A percentile compares a stretch with the other conserved stretches of the same genome.
Evolutionary conservation across 768 basidiomycete genomes (phyloP).

Genomic region (Mrakia gelida): DNA sequence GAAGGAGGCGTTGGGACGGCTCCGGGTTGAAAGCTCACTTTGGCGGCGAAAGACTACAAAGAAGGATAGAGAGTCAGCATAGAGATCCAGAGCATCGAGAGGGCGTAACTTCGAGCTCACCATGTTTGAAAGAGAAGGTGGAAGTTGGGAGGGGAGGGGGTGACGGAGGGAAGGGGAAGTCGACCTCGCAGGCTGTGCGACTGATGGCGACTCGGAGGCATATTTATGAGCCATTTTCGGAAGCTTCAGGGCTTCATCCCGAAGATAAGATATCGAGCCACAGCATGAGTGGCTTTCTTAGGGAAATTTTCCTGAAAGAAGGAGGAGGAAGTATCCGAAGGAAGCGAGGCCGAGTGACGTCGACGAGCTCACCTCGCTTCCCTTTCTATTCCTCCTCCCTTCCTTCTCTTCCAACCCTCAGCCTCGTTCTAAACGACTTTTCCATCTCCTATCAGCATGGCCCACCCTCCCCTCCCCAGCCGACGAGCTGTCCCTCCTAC

Average conservation of each 20-base stretch:
- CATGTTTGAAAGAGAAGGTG: not conserved
- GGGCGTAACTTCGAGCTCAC: not conserved
- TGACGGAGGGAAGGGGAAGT: not conserved
- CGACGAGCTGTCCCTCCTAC: not conserved
- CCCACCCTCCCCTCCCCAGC: constrained; percentile 1
- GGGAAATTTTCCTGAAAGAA: too few relatives aligned
- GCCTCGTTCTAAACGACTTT: not conserved
- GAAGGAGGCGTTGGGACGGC: not conserved
- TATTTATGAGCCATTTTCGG: not conserved
- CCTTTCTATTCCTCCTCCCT: not conserved
- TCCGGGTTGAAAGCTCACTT: not conserved
- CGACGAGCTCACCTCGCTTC: too few relatives aligned
- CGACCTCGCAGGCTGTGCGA: not conserved
- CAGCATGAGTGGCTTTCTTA: too few relatives aligned
- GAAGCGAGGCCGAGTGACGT: too few relatives aligned
- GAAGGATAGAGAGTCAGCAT: not conserved
- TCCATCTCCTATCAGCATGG: not conserved
- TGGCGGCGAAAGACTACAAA: constrained; percentile 1
- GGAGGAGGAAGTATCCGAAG: too few relatives aligned
- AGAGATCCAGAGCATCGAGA: not conserved
- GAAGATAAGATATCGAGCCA: too few relatives aligned
- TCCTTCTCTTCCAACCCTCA: not conserved
- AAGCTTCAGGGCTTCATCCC: too few relatives aligned
- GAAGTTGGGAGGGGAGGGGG: not conserved
- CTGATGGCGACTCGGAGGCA: not conserved